Evolutionary conservation across 2,329 filamentous ascomycete species (phyloP), one percentile per base, ranked within the genome.

Genomic region (Neoscytalidium dimidiatum): DNA sequence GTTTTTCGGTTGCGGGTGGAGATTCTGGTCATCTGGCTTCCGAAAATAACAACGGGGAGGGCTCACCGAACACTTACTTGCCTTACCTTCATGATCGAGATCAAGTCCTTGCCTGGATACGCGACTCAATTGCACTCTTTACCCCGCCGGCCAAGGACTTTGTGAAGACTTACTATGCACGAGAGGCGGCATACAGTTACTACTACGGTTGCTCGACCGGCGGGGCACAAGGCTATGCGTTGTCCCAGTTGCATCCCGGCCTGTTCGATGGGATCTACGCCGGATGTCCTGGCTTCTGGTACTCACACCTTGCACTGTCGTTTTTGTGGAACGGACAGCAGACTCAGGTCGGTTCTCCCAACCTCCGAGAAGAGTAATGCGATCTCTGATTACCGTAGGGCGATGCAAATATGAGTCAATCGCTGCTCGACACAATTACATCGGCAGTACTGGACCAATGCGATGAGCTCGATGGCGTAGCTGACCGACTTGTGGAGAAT

Each of bases 401-500:
- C 21, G 67, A 64, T 4, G 66, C 65, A 14, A 69, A 70, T 35
- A 67, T 76, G 4, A 63, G 68, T 21, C 77, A 77, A 68, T 62
- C 65, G 6, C 62, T 71, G 5, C 67, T 78, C 6, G 72, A 78
- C 29, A 72, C 76, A 35, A 75, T 75, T 31, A 74, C 71, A 0
- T 64, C 71, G 33, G 72, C 76, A 21, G 74, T 78, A 1, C 64
- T 81, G 4, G 70, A 71, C 3, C 72, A 75, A 41, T 81, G 79
- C 65, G 79, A 81, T 61, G 67, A 61, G 1, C 66, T 78, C n/a
- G 79, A 81, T 67, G 78, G 78, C 2, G 74, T 79, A 6, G 44
- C 69, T 2, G 78, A 80, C 65, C 70, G 74, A 0, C 68, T 80
- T n/a, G 71, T 81, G 33, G 78, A 79, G 65, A 75, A 80, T 60